Percentiles rank a stretch among this genome's conserved stretches.
phyloP scores from a whole-genome alignment of 495 filamentous ascomycete genomes.

The Amniculicola lignicola region DNA sequence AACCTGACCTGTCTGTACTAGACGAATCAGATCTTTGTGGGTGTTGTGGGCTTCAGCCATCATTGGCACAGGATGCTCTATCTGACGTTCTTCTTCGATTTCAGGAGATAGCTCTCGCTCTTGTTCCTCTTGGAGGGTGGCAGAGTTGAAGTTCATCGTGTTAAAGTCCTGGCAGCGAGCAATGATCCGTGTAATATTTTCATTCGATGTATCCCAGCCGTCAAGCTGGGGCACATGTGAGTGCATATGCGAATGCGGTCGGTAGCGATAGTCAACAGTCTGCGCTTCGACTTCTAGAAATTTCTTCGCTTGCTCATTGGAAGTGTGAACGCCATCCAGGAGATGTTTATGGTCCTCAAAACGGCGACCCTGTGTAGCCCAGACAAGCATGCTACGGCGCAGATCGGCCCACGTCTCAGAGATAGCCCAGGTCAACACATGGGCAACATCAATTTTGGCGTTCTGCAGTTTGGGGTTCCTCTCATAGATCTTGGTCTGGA shows the following conservation, averaged over 20 bases:
- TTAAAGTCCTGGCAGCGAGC: conserved; percentile 49
- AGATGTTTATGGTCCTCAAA: conserved; percentile 27
- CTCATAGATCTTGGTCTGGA: conserved; percentile 43
- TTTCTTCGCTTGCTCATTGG: conserved; percentile 38
- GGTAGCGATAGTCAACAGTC: conserved; percentile 46
- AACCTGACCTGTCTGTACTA: conserved; percentile 41
- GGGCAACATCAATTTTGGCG: conserved; percentile 43
- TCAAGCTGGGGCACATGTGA: background rate
- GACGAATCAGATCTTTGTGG: conserved; percentile 47
- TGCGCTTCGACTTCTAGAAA: conserved; percentile 53
- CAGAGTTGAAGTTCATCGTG: conserved; percentile 36
- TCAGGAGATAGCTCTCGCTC: conserved; percentile 67
- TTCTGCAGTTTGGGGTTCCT: background rate
- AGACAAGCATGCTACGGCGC: conserved; percentile 52
- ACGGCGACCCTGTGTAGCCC: conserved; percentile 59
- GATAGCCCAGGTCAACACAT: conserved; percentile 60
- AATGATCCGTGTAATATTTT: conserved; percentile 38
- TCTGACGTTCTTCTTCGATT: conserved; percentile 56
- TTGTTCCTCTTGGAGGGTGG: conserved; percentile 62
- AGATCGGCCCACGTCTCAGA: conserved; percentile 53
- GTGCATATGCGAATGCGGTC: conserved; percentile 4
- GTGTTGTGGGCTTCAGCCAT: conserved; percentile 45
- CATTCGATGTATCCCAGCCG: conserved; percentile 7
- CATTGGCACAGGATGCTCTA: conserved; percentile 47
- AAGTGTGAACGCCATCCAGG: conserved; percentile 5